Evolutionary conservation across 169 alveolate genomes (phyloP).

Genomic region (Plasmodium vivax): DNA sequence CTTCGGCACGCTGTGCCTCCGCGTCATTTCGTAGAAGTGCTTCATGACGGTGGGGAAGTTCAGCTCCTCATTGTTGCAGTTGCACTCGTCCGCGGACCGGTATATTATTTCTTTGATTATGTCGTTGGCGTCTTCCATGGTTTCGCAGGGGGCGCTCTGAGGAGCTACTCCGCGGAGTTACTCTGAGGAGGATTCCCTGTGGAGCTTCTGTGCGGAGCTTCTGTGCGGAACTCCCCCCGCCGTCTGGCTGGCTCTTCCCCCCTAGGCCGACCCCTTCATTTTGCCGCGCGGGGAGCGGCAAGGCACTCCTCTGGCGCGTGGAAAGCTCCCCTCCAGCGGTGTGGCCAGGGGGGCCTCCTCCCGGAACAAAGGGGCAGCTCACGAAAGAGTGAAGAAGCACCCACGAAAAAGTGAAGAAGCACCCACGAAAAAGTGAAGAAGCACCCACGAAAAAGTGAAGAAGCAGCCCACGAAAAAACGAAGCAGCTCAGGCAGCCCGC

Average conservation of each 20-base stretch:
- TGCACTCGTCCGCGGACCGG: conserved; percentile 63
- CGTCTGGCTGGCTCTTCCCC: not conserved
- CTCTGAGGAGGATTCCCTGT: not conserved
- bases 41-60: conserved; percentile 35
- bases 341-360: not conserved
- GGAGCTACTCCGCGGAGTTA: not conserved
- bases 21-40: conserved; percentile 27
- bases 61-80: conserved; percentile 37
- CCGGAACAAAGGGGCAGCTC: not conserved
- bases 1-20: conserved; percentile 8
- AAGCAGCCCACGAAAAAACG: too few species aligned
- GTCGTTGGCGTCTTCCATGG: conserved; percentile 25
- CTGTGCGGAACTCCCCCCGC: too few species aligned
- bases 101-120: conserved; percentile 62
- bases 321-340: not conserved
- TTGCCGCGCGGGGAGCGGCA: not conserved
- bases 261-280: not conserved
- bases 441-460: too few species aligned
- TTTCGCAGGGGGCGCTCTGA: not conserved
- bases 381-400: too few species aligned
- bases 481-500: too few species aligned
- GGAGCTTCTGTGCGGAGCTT: too few species aligned
- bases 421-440: too few species aligned
- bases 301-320: not conserved
- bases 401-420: too few species aligned